Percentiles rank a stretch among this genome's conserved stretches.
phyloP scores from a whole-genome alignment of 805 yeast genomes.

The Spathaspora boniae region DNA sequence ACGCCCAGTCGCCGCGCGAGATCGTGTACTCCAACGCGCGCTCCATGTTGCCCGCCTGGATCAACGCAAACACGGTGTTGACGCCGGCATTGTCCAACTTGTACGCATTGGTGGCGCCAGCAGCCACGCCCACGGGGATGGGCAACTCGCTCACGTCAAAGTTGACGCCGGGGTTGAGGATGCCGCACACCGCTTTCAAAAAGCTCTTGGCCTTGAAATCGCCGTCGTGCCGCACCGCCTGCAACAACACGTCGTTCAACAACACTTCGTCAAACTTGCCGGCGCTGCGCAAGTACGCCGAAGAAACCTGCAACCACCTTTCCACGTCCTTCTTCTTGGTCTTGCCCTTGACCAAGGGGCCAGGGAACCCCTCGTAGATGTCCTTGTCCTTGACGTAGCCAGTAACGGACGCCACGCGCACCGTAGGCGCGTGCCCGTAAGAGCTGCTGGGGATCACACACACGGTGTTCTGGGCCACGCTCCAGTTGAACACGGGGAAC shows the following conservation, averaged over 20 bases:
- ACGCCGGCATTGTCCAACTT: conserved; percentile 39
- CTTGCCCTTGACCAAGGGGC: conserved; percentile 59
- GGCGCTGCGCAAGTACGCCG: conserved; percentile 12
- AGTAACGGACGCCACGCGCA: conserved; percentile 31
- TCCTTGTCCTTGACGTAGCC: conserved; percentile 20
- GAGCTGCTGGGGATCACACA: conserved; percentile 31
- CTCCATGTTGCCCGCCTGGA: conserved; percentile 62
- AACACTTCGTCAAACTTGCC: conserved; percentile 22
- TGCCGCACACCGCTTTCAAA: conserved; percentile 27
- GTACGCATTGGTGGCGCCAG: conserved; percentile 31
- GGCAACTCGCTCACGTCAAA: conserved; percentile 17
- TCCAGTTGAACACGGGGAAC: conserved; percentile 75
- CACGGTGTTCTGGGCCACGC: conserved; percentile 26
- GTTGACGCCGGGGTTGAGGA: conserved; percentile 43
- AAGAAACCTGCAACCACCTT: conserved; percentile 47
- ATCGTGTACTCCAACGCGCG: conserved; percentile 65
- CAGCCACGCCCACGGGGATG: conserved; percentile 14
- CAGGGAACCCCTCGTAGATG: conserved; percentile 49
- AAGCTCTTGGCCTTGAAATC: conserved; percentile 25
- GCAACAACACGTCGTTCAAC: conserved; percentile 28
- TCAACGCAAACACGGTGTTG: conserved; percentile 29
- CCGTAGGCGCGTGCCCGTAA: conserved; percentile 14
- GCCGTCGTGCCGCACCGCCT: conserved; percentile 29
- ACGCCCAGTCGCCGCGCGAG: conserved; percentile 66
- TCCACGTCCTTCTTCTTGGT: conserved; percentile 64